These are phyloP conservation scores for Malassezia sp. DNA, from an alignment of 1,284 basidiomycete species.

Conservation along the genomic window DNA sequence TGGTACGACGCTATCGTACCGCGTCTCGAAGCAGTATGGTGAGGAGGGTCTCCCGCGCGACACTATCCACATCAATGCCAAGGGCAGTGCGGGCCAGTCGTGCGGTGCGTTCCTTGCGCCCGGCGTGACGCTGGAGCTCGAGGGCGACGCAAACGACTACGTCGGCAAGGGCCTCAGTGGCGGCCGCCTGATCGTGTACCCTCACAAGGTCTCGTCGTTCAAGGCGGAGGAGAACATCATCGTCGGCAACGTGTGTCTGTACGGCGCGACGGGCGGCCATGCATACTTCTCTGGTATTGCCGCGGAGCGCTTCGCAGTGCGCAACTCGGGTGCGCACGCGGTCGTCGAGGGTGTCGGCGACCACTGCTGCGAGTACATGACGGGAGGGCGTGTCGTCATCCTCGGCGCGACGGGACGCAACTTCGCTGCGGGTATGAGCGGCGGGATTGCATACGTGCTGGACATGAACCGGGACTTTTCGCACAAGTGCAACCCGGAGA, in stretches of 20 bases:
- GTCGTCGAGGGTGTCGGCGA: slow-evolving; percentile 42
- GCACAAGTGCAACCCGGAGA: slow-evolving; percentile 40
- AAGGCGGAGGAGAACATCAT: slow-evolving; percentile 43
- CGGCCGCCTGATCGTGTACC: slow-evolving; percentile 39
- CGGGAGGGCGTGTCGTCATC: slow-evolving; percentile 34
- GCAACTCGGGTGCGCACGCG: slow-evolving; percentile 43
- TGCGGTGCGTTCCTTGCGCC: slow-evolving; percentile 41
- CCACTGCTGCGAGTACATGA: slow-evolving; percentile 37
- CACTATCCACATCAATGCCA: slow-evolving; percentile 44
- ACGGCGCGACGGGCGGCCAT: slow-evolving; percentile 30
- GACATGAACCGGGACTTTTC: slow-evolving; percentile 41
- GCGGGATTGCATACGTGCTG: slow-evolving; percentile 41
- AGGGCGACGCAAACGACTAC: slow-evolving; percentile 40
- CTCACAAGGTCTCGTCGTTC: slow-evolving; percentile 38
- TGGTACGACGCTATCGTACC: slow-evolving; percentile 42
- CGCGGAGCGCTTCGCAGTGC: slow-evolving; percentile 41
- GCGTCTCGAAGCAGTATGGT: slow-evolving; percentile 40
- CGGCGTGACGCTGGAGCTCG: slow-evolving; percentile 39
- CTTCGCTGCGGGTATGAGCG: slow-evolving; percentile 36
- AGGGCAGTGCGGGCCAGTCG: slow-evolving; percentile 39
- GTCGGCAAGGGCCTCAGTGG: slow-evolving; percentile 33
- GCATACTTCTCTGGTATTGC: slow-evolving; percentile 40
- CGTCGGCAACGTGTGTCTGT: slow-evolving; percentile 33
- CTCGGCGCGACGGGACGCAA: slow-evolving; percentile 34
- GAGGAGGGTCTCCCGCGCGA: slow-evolving; percentile 37